Evolutionary conservation across 2,329 filamentous ascomycete species (phyloP).

Genomic region (Fusarium equiseti): DNA sequence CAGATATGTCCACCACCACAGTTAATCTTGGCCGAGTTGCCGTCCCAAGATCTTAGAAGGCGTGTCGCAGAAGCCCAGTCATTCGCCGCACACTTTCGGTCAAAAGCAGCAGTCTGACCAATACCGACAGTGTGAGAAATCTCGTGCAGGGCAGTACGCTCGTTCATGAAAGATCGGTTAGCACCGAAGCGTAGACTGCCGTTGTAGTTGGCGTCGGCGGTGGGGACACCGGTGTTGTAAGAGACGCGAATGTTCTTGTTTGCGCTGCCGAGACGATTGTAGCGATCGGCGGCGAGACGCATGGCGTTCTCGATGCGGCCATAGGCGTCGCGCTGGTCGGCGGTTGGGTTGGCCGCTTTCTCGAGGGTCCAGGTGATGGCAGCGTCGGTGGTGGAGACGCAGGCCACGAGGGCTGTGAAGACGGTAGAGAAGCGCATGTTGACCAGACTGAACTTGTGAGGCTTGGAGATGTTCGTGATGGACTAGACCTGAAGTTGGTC

Average conservation of each 20-base stretch:
- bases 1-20: constrained; percentile 57
- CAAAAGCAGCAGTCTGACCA: constrained; percentile 58
- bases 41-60: constrained; percentile 59
- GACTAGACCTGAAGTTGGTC: background rate
- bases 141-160: constrained; percentile 63
- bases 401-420: constrained; percentile 46
- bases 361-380: constrained; percentile 56
- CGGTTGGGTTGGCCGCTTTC: constrained; percentile 54
- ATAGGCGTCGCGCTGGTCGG: constrained; percentile 60
- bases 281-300: constrained; percentile 55
- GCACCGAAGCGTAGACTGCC: constrained; percentile 61
- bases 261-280: constrained; percentile 52
- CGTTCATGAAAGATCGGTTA: constrained; percentile 61
- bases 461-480: background rate
- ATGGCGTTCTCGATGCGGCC: constrained; percentile 58
- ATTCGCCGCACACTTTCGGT: constrained; percentile 54
- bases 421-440: constrained; percentile 53
- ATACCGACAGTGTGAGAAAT: constrained; percentile 62
- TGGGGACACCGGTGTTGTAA: constrained; percentile 59
- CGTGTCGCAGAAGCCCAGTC: constrained; percentile 57
- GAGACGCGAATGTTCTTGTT: constrained; percentile 56
- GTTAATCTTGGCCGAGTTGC: constrained; percentile 52
- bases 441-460: background rate
- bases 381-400: constrained; percentile 51
- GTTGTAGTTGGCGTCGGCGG: constrained; percentile 60